Conservation (phyloP, 805 yeast genomes). For the Lipomyces yamanashiensis region DNA sequence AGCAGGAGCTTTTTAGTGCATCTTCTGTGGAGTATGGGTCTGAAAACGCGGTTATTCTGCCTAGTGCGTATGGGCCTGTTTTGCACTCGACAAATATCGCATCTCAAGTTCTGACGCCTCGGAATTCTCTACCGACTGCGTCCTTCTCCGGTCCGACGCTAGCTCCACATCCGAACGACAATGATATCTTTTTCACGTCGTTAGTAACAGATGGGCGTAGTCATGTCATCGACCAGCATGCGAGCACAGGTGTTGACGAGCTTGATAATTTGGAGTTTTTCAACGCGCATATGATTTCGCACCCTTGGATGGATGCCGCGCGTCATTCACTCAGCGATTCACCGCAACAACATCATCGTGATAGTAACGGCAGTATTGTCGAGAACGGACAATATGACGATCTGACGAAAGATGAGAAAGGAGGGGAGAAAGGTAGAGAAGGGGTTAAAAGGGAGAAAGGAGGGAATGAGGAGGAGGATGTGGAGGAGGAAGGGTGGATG, state of each 20-base stretch:
- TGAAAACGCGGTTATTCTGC: slow-evolving; percentile 14
- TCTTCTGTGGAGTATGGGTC: slow-evolving; percentile 11
- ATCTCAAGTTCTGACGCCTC: slow-evolving; percentile 12
- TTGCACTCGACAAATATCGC: slow-evolving; percentile 21
- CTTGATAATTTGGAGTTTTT: slow-evolving; percentile 31
- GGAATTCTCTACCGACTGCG: slow-evolving; percentile 2
- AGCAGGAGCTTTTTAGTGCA: neutral
- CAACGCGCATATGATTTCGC: slow-evolving; percentile 33
- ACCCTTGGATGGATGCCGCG: slow-evolving; percentile 30
- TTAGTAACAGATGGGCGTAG: slow-evolving; percentile 32
- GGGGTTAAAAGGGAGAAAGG: neutral
- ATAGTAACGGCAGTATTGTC: slow-evolving; percentile 3
- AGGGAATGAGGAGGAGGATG: neutral
- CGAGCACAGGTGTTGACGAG: slow-evolving; percentile 27
- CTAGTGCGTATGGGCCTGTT: slow-evolving; percentile 27
- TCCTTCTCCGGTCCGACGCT: neutral
- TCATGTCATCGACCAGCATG: slow-evolving; percentile 32
- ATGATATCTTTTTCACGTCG: slow-evolving; percentile 32
- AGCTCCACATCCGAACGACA: slow-evolving; percentile 3
- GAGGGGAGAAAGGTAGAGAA: neutral
- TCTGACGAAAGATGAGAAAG: neutral
- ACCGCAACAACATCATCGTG: slow-evolving; percentile 10
- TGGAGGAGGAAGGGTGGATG: neutral
- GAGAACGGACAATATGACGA: neutral
- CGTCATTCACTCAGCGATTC: slow-evolving; percentile 10